Percentiles rank a stretch among this genome's conserved stretches.
Evolutionary conservation across 352 stramenopile species (phyloP).

Genomic region (Pythium monospermum): DNA sequence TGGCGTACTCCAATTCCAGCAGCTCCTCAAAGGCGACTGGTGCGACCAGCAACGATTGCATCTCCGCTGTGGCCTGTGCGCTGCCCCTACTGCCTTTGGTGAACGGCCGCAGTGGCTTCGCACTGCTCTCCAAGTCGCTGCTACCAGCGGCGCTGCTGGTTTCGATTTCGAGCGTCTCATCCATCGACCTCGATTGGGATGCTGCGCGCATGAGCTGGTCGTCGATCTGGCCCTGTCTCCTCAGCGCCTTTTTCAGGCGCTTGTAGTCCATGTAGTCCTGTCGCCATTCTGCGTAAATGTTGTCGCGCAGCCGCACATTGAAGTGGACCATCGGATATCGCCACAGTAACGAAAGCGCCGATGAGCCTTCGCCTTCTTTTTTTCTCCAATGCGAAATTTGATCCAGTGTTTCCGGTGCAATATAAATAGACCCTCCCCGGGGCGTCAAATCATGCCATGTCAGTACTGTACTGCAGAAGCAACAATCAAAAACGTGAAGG

Average conservation of each 20-base stretch:
- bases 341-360: too few relatives aligned
- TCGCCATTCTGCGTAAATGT: slow-evolving; percentile 84
- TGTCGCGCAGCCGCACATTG: slow-evolving; percentile 69
- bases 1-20: slow-evolving; percentile 78
- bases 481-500: too few relatives aligned
- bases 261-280: slow-evolving; percentile 90
- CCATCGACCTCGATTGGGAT: background rate
- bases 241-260: slow-evolving; percentile 79
- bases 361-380: background rate
- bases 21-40: slow-evolving; percentile 74
- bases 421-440: too few relatives aligned
- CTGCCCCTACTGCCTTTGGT: background rate
- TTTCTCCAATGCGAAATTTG: too few relatives aligned
- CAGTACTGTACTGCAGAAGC: too few relatives aligned
- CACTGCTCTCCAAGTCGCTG: slow-evolving; percentile 3
- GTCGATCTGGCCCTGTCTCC: slow-evolving; percentile 48
- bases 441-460: too few relatives aligned
- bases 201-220: slow-evolving; percentile 21
- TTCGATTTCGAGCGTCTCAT: background rate
- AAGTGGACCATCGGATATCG: slow-evolving; percentile 85
- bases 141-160: slow-evolving; percentile 5
- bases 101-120: background rate
- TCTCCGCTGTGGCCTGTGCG: slow-evolving; percentile 15
- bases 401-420: too few relatives aligned
- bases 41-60: slow-evolving; percentile 26